A percentile compares a stretch with the other conserved stretches of the same genome.
phyloP scores from a whole-genome alignment of 345 rosid genomes.

The Eucalyptus polybractea region DNA sequence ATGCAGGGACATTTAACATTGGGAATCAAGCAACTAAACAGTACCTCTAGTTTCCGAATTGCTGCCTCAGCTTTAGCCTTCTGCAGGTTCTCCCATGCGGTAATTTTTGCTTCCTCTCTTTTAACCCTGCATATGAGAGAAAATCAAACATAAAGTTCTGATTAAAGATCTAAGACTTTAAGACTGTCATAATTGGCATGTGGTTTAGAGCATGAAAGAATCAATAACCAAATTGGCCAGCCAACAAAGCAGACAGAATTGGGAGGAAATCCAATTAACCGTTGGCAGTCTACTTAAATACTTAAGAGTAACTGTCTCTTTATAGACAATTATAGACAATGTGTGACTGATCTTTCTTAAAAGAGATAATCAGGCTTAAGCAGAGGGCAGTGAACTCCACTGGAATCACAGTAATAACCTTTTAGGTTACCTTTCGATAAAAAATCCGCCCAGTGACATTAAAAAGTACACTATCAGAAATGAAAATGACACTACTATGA shows the following conservation, averaged over 20 bases:
- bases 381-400: neutral
- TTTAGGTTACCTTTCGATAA: neutral
- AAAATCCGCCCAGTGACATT: neutral
- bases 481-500: neutral
- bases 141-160: neutral
- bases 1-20: neutral
- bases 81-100: conserved; percentile 97
- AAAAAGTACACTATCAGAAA: neutral
- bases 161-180: neutral
- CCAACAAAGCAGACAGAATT: neutral
- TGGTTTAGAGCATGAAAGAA: neutral
- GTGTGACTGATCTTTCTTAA: neutral
- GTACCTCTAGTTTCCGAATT: conserved; percentile 89
- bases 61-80: conserved; percentile 97
- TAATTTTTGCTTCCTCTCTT: conserved; percentile 86
- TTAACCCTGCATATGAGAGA: conserved; percentile 26
- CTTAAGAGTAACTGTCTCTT: neutral
- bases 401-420: neutral
- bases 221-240: neutral
- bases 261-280: neutral
- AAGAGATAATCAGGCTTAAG: neutral
- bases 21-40: conserved; percentile 1
- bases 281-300: neutral
- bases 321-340: neutral
- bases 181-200: neutral